Percentiles rank a stretch among this genome's conserved stretches.
Evolutionary conservation across 306 rosid genomes (phyloP).

Genomic region (Cucumis hystrix): DNA sequence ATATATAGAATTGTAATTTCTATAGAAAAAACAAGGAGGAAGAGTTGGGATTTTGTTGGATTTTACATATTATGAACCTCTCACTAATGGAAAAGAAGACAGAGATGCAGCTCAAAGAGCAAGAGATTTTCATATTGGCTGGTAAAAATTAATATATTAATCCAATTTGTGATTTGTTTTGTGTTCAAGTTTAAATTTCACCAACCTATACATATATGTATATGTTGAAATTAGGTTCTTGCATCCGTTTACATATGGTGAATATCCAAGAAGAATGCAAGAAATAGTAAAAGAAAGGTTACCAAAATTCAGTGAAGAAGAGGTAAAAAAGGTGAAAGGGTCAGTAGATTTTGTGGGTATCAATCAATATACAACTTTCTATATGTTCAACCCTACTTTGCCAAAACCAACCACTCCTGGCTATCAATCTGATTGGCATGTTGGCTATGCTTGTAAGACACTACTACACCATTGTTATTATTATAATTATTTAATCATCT

Average conservation of each 20-base stretch:
- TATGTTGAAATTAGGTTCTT: conserved; percentile 39
- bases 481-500: too few species aligned
- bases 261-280: conserved; percentile 80
- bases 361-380: conserved; percentile 75
- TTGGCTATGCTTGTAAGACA: conserved; percentile 63
- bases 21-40: conserved; percentile 55
- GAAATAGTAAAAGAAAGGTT: conserved; percentile 62
- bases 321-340: conserved; percentile 71
- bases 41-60: conserved; percentile 73
- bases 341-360: conserved; percentile 69
- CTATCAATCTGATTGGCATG: conserved; percentile 80
- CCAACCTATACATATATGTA: too few species aligned
- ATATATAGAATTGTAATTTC: too few species aligned
- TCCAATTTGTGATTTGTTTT: too few species aligned
- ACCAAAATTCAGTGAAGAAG: conserved; percentile 68
- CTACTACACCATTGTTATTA: too few species aligned
- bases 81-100: conserved; percentile 68
- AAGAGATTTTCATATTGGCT: conserved; percentile 77
- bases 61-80: conserved; percentile 82
- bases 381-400: conserved; percentile 41
- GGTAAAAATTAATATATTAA: conserved; percentile 23
- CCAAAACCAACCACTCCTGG: conserved; percentile 35
- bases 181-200: too few species aligned
- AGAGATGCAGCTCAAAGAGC: conserved; percentile 87
- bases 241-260: conserved; percentile 80